Conservation (phyloP, 345 rosid genomes). For the Salix caprea region DNA sequence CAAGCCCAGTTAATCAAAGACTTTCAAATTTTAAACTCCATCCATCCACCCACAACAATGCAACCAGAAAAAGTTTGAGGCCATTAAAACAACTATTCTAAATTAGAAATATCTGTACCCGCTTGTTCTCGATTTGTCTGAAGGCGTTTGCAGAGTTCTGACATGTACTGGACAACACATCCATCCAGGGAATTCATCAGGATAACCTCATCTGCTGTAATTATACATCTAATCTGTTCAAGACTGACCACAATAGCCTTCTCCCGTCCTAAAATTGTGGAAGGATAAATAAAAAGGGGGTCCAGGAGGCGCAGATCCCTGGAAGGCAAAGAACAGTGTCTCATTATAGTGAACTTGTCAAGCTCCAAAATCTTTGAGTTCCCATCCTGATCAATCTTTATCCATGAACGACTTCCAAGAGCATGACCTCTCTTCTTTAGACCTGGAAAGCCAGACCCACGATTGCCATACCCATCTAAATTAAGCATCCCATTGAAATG, state of each 20-base stretch:
- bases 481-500: constrained; percentile 35
- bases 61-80: not conserved
- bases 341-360: constrained; percentile 84
- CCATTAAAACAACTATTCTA: not conserved
- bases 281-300: constrained; percentile 91
- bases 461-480: constrained; percentile 41
- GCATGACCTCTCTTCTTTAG: constrained; percentile 80
- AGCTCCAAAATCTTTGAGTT: constrained; percentile 61
- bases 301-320: constrained; percentile 91
- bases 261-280: constrained; percentile 85
- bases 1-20: not conserved
- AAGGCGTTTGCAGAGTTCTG: constrained; percentile 81
- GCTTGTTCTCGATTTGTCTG: constrained; percentile 55
- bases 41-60: not conserved
- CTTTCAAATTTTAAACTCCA: not conserved
- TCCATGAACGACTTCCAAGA: constrained; percentile 79
- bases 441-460: constrained; percentile 39
- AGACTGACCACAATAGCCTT: constrained; percentile 90
- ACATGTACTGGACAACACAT: constrained; percentile 63
- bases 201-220: constrained; percentile 89
- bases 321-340: constrained; percentile 83
- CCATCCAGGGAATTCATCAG: constrained; percentile 86
- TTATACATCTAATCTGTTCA: constrained; percentile 89
- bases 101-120: constrained; percentile 31
- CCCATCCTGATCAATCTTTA: constrained; percentile 75